These are phyloP conservation scores for Vitis hybrid DNA, from an alignment of 177 flowering plant species.

Conservation along the genomic window DNA sequence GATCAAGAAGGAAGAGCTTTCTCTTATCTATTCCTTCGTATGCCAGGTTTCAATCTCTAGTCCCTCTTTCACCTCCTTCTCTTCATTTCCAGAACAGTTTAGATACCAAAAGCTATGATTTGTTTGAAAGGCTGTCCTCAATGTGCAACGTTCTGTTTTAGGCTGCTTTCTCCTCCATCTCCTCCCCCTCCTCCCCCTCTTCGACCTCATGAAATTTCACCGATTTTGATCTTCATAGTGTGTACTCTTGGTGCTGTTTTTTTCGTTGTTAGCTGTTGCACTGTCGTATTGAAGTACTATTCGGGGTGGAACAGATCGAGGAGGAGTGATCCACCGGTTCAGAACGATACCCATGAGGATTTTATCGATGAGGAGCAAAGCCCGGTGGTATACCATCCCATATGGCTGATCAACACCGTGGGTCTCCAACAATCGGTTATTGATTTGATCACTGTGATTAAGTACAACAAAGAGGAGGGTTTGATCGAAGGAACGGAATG, in stretches of 20 bases:
- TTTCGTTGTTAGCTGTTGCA: background rate
- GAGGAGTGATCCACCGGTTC: background rate
- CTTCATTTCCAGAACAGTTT: background rate
- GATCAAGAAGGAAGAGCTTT: too few species aligned
- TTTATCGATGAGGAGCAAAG: conserved; percentile 16
- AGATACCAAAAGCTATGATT: too few species aligned
- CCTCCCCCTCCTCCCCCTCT: too few species aligned
- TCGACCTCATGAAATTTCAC: too few species aligned
- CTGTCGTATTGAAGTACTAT: background rate
- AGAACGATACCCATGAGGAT: conserved; percentile 3
- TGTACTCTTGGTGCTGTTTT: background rate
- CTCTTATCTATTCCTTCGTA: too few species aligned
- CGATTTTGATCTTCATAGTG: background rate
- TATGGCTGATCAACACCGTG: conserved; percentile 34
- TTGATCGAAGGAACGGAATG: conserved; percentile 35
- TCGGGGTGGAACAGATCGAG: background rate
- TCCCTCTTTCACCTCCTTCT: background rate
- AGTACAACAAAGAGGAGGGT: conserved; percentile 27
- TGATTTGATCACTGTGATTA: conserved; percentile 30
- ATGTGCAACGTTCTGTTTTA: too few species aligned
- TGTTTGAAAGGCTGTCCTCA: too few species aligned
- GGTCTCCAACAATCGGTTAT: conserved; percentile 32
- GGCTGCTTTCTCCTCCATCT: too few species aligned
- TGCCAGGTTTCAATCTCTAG: background rate
- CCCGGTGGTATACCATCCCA: conserved; percentile 25